Evolutionary conservation across 129 eudicot species (phyloP).

Genomic region (Escallonia rubra): DNA sequence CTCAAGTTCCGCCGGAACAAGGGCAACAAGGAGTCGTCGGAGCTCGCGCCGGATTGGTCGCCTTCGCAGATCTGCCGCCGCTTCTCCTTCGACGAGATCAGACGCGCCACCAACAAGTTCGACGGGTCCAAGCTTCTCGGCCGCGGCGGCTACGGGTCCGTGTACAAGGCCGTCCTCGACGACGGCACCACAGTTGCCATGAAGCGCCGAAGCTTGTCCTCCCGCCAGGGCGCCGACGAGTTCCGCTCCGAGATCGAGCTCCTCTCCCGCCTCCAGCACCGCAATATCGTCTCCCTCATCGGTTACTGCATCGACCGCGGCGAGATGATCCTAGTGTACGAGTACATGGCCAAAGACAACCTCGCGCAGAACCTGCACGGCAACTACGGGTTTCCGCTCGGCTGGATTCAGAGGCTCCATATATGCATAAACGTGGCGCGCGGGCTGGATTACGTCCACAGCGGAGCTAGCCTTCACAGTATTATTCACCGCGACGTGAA

Average conservation of each 20-base stretch:
- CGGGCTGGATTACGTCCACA: background rate
- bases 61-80: conserved; percentile 4
- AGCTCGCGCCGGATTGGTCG: background rate
- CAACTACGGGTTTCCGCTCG: background rate
- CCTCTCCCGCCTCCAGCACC: too few relatives aligned
- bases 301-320: too few relatives aligned
- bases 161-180: background rate
- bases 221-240: too few relatives aligned
- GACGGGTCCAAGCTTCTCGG: conserved; percentile 7
- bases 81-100: conserved; percentile 16
- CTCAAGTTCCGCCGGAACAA: too few relatives aligned
- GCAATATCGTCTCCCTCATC: too few relatives aligned
- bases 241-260: too few relatives aligned
- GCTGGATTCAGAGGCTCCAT: background rate
- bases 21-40: too few relatives aligned
- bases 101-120: conserved; percentile 11
- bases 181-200: background rate
- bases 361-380: conserved; percentile 8
- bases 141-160: conserved; percentile 5
- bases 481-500: conserved; percentile 11
- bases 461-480: background rate
- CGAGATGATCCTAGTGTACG: too few relatives aligned
- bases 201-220: too few relatives aligned
- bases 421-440: background rate
- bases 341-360: too few relatives aligned